A percentile compares a stretch with the other conserved stretches of the same genome.
Conservation (phyloP, 1,284 basidiomycete genomes). For the Moniliella sp. region DNA sequence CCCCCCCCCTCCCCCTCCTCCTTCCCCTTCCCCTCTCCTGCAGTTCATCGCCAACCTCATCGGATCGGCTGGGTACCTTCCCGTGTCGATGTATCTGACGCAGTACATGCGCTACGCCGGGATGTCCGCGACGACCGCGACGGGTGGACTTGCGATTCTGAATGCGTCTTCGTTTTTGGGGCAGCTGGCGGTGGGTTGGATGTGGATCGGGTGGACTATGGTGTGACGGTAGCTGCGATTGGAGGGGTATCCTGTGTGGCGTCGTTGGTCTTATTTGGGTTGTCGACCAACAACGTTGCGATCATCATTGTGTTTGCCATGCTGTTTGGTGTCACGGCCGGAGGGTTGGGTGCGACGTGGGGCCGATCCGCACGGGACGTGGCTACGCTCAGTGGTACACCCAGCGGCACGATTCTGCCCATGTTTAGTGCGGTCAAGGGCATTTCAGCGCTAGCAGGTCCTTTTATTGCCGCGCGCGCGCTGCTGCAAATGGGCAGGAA, state of each 20-base stretch:
- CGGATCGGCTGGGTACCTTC: neutral
- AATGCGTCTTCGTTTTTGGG: neutral
- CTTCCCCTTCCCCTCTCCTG: too few species aligned
- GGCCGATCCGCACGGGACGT: neutral
- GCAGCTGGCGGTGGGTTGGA: neutral
- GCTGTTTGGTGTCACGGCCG: neutral
- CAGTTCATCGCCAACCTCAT: neutral
- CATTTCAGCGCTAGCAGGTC: neutral
- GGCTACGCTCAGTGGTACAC: neutral
- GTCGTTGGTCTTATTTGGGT: constrained; percentile 5
- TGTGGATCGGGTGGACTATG: neutral
- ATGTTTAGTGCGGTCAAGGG: neutral
- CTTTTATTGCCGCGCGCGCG: neutral
- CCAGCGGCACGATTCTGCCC: neutral
- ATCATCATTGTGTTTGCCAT: neutral
- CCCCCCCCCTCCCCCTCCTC: too few species aligned
- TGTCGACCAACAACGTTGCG: neutral
- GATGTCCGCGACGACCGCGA: neutral
- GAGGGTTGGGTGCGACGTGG: neutral
- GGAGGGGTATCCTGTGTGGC: constrained; percentile 2
- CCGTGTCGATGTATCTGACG: neutral
- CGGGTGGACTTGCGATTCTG: neutral
- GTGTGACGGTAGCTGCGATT: neutral
- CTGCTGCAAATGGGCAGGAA: too few species aligned
- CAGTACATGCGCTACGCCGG: neutral